A percentile compares a stretch with the other conserved stretches of the same genome.
phyloP scores from a whole-genome alignment of 106 monocot species.

The Dioscorea zingiberensis region DNA sequence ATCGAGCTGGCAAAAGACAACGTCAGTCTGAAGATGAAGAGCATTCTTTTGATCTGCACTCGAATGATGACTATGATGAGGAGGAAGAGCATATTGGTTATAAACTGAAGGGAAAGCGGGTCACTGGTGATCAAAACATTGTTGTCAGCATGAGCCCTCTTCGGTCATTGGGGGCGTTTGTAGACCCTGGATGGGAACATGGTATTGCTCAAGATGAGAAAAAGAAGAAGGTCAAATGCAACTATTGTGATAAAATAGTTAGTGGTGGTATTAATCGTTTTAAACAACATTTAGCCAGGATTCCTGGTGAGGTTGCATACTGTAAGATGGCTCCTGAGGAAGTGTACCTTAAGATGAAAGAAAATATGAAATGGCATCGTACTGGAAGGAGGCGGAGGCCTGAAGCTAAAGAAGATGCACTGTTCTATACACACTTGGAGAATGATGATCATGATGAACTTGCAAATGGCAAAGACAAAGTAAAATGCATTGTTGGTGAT shows the following conservation, averaged over 20 bases:
- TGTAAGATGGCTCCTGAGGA: constrained; percentile 68
- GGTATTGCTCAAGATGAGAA: constrained; percentile 50
- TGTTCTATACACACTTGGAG: constrained; percentile 24
- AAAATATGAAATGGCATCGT: constrained; percentile 70
- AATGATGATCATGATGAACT: constrained; percentile 23
- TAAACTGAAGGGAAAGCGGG: constrained; percentile 19
- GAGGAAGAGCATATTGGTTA: constrained; percentile 17
- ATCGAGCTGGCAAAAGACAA: constrained; percentile 22
- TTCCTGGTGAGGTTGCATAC: constrained; percentile 63
- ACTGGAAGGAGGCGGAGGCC: constrained; percentile 38
- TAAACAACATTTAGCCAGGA: constrained; percentile 65
- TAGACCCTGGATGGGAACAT: constrained; percentile 70
- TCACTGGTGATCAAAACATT: constrained; percentile 9
- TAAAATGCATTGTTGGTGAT: constrained; percentile 12
- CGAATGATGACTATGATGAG: constrained; percentile 36
- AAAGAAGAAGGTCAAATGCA: constrained; percentile 66
- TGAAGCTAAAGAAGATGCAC: constrained; percentile 27
- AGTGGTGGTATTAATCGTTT: constrained; percentile 72
- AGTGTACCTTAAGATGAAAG: constrained; percentile 60
- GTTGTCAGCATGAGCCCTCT: constrained; percentile 20
- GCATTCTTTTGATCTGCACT: constrained; percentile 27
- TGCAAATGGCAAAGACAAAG: constrained; percentile 17
- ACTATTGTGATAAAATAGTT: constrained; percentile 58
- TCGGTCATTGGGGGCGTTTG: constrained; percentile 36
- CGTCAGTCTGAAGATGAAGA: constrained; percentile 28